These are phyloP conservation scores for Ensete glaucum DNA, from an alignment of 176 grass and related monocot species.

Conservation along the genomic window DNA sequence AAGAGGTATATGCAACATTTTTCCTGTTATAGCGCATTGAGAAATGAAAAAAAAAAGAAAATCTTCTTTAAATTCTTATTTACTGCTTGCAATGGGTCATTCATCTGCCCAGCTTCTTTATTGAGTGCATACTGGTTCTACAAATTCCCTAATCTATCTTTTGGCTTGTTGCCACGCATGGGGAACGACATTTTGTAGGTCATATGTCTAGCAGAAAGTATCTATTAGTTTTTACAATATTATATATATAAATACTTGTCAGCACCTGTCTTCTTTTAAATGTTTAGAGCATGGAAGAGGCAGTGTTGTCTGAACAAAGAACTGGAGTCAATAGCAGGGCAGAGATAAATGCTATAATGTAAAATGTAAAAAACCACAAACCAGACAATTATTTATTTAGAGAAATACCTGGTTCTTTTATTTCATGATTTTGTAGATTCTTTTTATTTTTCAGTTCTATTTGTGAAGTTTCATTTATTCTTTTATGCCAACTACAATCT, in stretches of 20 bases:
- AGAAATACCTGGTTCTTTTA: too few relatives aligned
- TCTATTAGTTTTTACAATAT: background rate
- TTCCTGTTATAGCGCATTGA: background rate
- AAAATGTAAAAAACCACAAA: too few relatives aligned
- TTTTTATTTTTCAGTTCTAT: too few relatives aligned
- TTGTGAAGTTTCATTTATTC: too few relatives aligned
- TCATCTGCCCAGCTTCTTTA: background rate
- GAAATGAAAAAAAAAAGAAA: too few relatives aligned
- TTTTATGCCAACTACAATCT: too few relatives aligned
- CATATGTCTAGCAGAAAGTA: background rate
- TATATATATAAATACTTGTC: background rate
- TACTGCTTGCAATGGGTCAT: background rate
- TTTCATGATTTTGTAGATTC: too few relatives aligned
- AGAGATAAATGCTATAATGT: too few relatives aligned
- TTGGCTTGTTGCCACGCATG: background rate
- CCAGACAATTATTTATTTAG: too few relatives aligned
- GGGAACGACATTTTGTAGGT: background rate
- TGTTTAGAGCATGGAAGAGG: background rate
- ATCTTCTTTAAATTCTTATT: background rate
- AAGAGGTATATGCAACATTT: slow-evolving; percentile 47
- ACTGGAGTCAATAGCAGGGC: too few relatives aligned
- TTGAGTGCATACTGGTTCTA: background rate
- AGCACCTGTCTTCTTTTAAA: background rate
- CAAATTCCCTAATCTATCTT: background rate
- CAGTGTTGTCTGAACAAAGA: background rate